These are phyloP conservation scores for Trametes cubensis DNA, from an alignment of 768 basidiomycete genomes.

Conservation along the genomic window DNA sequence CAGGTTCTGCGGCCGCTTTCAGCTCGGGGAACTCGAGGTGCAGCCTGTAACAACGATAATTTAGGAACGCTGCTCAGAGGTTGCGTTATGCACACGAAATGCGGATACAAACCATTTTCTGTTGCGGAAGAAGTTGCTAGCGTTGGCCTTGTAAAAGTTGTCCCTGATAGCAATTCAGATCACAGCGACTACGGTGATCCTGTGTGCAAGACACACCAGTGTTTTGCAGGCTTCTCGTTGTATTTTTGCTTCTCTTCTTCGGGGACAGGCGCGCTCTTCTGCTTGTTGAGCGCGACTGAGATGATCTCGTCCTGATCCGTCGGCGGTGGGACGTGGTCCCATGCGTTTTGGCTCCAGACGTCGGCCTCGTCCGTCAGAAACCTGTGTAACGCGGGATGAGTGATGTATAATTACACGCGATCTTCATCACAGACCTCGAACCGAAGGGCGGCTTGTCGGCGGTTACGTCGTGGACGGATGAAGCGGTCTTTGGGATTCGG, in stretches of 20 bases:
- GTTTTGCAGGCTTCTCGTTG: slow-evolving; percentile 70
- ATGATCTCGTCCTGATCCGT: slow-evolving; percentile 80
- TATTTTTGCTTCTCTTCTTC: slow-evolving; percentile 70
- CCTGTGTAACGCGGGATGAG: slow-evolving; percentile 38
- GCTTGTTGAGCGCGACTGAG: slow-evolving; percentile 65
- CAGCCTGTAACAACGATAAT: slow-evolving; percentile 52
- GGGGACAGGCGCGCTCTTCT: slow-evolving; percentile 73
- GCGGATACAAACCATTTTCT: slow-evolving; percentile 70
- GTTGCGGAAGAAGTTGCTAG: slow-evolving; percentile 90
- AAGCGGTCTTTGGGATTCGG: slow-evolving; percentile 38
- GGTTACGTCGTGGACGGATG: slow-evolving; percentile 66
- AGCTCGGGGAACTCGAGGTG: slow-evolving; percentile 95
- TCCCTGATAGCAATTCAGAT: slow-evolving; percentile 58
- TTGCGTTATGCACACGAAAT: background rate
- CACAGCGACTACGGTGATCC: background rate
- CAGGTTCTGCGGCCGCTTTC: slow-evolving; percentile 62
- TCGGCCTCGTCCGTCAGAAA: slow-evolving; percentile 71
- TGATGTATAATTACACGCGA: slow-evolving; percentile 18
- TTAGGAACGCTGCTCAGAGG: background rate
- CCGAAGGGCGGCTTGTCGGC: slow-evolving; percentile 69
- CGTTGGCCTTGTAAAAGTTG: slow-evolving; percentile 86
- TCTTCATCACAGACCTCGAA: slow-evolving; percentile 50
- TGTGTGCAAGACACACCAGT: slow-evolving; percentile 53
- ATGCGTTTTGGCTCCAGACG: slow-evolving; percentile 87
- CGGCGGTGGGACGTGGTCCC: slow-evolving; percentile 89